These are phyloP conservation scores for Polygonum maritimum DNA, from an alignment of 148 eudicot genomes.

Conservation along the genomic window DNA sequence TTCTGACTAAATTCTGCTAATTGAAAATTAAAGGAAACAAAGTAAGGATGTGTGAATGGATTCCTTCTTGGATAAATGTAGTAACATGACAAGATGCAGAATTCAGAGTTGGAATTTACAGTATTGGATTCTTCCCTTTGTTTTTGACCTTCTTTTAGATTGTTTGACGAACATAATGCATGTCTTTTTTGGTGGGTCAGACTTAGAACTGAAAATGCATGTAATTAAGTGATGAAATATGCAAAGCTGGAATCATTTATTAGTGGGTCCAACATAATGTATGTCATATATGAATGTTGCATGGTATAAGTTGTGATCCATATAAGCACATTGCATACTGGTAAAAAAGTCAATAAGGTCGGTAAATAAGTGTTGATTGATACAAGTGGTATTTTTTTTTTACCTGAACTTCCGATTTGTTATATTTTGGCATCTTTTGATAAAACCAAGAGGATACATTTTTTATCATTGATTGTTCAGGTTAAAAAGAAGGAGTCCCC, in stretches of 20 bases:
- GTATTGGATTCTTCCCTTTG: not conserved
- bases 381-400: too few species aligned
- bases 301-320: too few species aligned
- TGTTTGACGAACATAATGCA: not conserved
- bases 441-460: too few species aligned
- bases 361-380: too few species aligned
- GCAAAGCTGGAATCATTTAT: not conserved
- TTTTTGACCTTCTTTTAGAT: not conserved
- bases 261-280: too few species aligned
- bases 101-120: not conserved
- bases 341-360: too few species aligned
- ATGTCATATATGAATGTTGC: too few species aligned
- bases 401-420: too few species aligned
- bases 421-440: not conserved
- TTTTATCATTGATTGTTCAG: too few species aligned
- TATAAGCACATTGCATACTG: too few species aligned
- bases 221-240: not conserved
- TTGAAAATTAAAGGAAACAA: not conserved
- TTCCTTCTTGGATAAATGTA: not conserved
- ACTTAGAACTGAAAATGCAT: not conserved
- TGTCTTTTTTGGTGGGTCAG: not conserved
- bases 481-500: not conserved
- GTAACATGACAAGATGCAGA: constrained; percentile 1
- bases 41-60: not conserved
- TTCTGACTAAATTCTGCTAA: too few species aligned